Base-by-base conservation (phyloP, 169 alveolate species). In the Plasmodium fragile region DNA sequence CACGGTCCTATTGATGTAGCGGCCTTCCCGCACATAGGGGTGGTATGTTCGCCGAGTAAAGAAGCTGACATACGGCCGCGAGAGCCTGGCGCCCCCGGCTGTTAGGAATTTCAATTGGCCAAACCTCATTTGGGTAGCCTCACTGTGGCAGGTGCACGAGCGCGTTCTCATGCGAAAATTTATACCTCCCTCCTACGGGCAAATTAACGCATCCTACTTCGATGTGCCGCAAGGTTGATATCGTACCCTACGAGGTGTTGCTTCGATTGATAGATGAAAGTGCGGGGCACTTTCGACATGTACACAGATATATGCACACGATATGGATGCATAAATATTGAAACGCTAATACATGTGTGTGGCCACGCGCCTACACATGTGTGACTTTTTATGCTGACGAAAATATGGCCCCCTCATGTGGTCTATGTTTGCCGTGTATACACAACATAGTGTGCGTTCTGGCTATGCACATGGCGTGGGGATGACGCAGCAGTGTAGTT, bases 201-300 rank as follows among this genome's bases (percentile, higher is more conserved):
- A 65, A 65, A 65, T n/a, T 22, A 65, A 65, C 13, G 75, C 75
- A 65, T 7, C 75, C 75, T n/a, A 36, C n/a, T 65, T 65, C 75
- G 13, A 18, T 22, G 75, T 25, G 18, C 32, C 75, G n/a, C 36
- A 65, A 65, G 36, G 30, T 65, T 65, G 75, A 65, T 11, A 13
- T 65, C 2, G 30, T 65, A 0, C 36, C 75, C 75, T 39, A 18
- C 36, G 75, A 28, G 34, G 30, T 65, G 36, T 39, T 65, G 75
- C 36, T 25, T 22, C 36, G 36, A 65, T 65, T 18, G 75, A 25
- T 28, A 22, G 41, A 13, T 49, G 22, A 18, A 65, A 0, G 8
- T 6, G 39, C 41, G 75, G 75, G 30, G 0, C 75, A 65, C 13
- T 13, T 49, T 22, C 41, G 0, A 65, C 18, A 28, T 65, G 75